Percentiles rank a stretch among this genome's conserved stretches.
phyloP scores from a whole-genome alignment of 2,329 filamentous ascomycete species.

The Xylaria digitata region DNA sequence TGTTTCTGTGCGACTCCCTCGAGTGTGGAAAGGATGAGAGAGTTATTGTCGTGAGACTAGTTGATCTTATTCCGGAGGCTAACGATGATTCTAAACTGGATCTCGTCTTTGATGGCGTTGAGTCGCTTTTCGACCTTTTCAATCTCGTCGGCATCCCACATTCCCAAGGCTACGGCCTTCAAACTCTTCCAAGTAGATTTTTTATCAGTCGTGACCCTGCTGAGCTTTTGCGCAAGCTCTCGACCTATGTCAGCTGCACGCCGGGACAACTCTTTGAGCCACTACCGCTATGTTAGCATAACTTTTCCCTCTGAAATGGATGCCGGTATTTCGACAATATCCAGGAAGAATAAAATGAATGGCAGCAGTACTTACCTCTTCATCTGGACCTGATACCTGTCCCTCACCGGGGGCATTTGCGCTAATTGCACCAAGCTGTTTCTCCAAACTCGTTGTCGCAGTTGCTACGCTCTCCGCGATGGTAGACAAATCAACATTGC shows the following conservation, averaged over 20 bases:
- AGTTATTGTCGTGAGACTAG: constrained; percentile 24
- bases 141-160: constrained; percentile 41
- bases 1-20: constrained; percentile 33
- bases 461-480: constrained; percentile 36
- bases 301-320: too few species aligned
- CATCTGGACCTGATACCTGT: constrained; percentile 11
- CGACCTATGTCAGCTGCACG: constrained; percentile 39
- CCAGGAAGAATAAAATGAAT: too few species aligned
- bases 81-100: constrained; percentile 39
- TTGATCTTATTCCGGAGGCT: constrained; percentile 29
- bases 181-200: constrained; percentile 40
- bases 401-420: not conserved
- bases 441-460: constrained; percentile 35
- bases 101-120: constrained; percentile 36
- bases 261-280: constrained; percentile 33
- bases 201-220: constrained; percentile 25
- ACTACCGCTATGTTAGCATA: constrained; percentile 25
- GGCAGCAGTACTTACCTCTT: constrained; percentile 27
- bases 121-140: constrained; percentile 37
- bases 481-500: constrained; percentile 35
- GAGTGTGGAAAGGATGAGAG: constrained; percentile 24
- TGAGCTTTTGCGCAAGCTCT: constrained; percentile 34
- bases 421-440: constrained; percentile 28
- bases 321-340: too few species aligned
- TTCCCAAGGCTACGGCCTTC: constrained; percentile 28